These are phyloP conservation scores for Acrocalymma vagum DNA, from an alignment of 2,329 filamentous ascomycete genomes.

Conservation along the genomic window DNA sequence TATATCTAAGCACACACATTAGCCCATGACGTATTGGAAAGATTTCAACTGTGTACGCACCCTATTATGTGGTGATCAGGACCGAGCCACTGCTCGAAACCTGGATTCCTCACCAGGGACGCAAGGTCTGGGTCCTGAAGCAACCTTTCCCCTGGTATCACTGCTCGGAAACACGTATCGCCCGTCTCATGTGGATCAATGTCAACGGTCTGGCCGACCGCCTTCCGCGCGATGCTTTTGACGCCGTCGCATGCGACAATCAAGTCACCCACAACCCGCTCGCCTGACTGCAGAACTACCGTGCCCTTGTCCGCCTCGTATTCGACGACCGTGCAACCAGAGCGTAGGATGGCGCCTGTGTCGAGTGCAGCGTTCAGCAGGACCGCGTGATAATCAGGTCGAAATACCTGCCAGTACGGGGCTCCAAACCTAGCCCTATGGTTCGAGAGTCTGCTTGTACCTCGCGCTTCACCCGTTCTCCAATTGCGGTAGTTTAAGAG, in stretches of 20 bases:
- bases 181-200: conserved; percentile 4
- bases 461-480: conserved; percentile 1
- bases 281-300: background rate
- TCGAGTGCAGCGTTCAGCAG: background rate
- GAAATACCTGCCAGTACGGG: conserved; percentile 5
- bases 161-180: conserved; percentile 4
- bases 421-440: conserved; percentile 1
- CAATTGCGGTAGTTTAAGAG: conserved; percentile 1
- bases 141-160: conserved; percentile 44
- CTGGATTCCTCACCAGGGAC: conserved; percentile 1
- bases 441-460: background rate
- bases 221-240: conserved; percentile 40
- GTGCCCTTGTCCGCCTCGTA: background rate
- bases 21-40: conserved; percentile 53
- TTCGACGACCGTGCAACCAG: background rate
- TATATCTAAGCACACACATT: conserved; percentile 70
- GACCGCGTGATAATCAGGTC: conserved; percentile 3
- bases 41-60: no score
- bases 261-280: background rate
- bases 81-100: conserved; percentile 35
- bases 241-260: conserved; percentile 42
- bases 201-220: background rate
- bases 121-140: conserved; percentile 34
- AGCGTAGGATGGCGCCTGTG: background rate
- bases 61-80: conserved; percentile 55